Evolutionary conservation across 2,329 filamentous ascomycete genomes (phyloP), one percentile per base, ranked within the genome.

Genomic region (Geosmithia putterillii): DNA sequence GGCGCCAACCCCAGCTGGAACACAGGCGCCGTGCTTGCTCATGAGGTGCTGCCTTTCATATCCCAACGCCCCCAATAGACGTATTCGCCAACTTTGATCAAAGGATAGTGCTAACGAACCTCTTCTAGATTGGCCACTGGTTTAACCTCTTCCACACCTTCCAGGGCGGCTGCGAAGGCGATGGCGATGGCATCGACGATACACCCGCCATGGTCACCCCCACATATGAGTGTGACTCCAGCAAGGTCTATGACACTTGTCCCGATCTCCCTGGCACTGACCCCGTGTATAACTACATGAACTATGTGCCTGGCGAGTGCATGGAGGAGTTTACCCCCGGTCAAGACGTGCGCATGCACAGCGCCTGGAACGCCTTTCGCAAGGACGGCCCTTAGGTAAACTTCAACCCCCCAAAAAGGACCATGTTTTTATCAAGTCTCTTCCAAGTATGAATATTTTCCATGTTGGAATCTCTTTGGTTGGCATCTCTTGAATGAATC

Each of bases 51-150:
- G 23, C 23, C 23, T 10, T 25, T 10, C 23, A 25, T 25, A 7
- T 10, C 23, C 23, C 23, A n/a, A n/a, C n/a, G n/a, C n/a, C n/a
- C n/a, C n/a, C n/a, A n/a, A n/a, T n/a, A n/a, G n/a, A n/a, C n/a
- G n/a, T n/a, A n/a, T n/a, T n/a, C n/a, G n/a, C n/a, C n/a, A n/a
- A n/a, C n/a, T n/a, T n/a, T n/a, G n/a, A n/a, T n/a, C n/a, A n/a
- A n/a, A n/a, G n/a, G n/a, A n/a, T n/a, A n/a, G n/a, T n/a, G n/a
- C n/a, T n/a, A n/a, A n/a, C n/a, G n/a, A n/a, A 32, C 10, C 36
- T 38, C 36, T 14, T 38, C 20, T n/a, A 38, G 38, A 40, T 40
- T n/a, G 19, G 38, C 38, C 38, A 40, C 38, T 40, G 19, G 38
- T 22, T 40, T 12, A 22, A 40, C 38, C 6, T 40, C 7, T 40